Base-by-base conservation (phyloP, 768 basidiomycete species). In the Naematelia encephala region DNA sequence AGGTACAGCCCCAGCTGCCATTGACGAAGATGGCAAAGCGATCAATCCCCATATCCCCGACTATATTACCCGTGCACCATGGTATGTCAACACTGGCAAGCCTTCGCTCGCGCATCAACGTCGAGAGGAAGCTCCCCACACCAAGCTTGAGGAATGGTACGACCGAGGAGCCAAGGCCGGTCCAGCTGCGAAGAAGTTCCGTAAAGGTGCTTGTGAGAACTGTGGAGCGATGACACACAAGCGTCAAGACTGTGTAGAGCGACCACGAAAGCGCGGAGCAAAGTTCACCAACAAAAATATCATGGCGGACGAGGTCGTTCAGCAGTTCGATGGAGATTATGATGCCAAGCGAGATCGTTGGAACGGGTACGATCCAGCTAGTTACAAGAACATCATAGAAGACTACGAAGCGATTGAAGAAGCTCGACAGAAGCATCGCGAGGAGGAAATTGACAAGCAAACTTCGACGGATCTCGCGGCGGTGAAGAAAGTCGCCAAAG, bases 21-120 rank as follows among this genome's bases (percentile, higher is more conserved):
- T 96, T 28, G 96, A 99, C 73, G 89, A 91, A 77, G 88, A 96
- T 77, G 96, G 96, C 52, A 86, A 84, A 70, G 86, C 91, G 51
- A 98, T 99, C 80, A 99, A 98, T 72, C 96, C 96, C 29, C 96
- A 99, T 78, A 98, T 99, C 80, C 96, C 96, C 73, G 91, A 97
- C 80, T 99, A 97, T 76, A 99, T 99, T 75, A 91, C 94, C 5
- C 91, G 94, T 78, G 94, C 91, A 5, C 96, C 96, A 57, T 99
- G 96, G 96, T 99, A 98, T 78, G 84, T 94, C 66, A 90, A 97
- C 78, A 91, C 89, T 3, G 96, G 91, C 47, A 87, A 84, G 29
- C 92, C 96, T 1, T 92, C 92, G 10, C 83, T 99, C 55, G 90
- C 86, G 73, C 94, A 97, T 81, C 96, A 99, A 76, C 87, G 94